These are phyloP conservation scores for Acanthamoeba triangularis DNA, from an alignment of 208 protist genomes.

Conservation along the genomic window DNA sequence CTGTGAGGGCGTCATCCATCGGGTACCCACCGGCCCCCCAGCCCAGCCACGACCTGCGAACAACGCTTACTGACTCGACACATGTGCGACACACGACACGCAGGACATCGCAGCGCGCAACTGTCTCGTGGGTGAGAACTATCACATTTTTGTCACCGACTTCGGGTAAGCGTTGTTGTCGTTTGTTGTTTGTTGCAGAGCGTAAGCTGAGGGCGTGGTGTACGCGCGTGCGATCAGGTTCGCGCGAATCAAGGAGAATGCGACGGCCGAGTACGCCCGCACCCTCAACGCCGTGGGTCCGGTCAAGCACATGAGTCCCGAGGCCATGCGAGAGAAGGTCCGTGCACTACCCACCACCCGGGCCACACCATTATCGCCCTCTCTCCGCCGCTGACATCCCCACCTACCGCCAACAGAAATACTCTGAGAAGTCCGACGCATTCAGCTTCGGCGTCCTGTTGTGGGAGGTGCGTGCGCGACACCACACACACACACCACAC, in stretches of 20 bases:
- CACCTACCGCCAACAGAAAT: no score
- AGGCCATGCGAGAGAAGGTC: slow-evolving; percentile 62
- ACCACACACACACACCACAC: no score
- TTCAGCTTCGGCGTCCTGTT: slow-evolving; percentile 14
- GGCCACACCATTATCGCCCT: no score
- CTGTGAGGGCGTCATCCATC: slow-evolving; percentile 58
- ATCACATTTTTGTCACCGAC: slow-evolving; percentile 50
- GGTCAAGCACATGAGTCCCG: slow-evolving; percentile 65
- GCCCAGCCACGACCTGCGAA: no score
- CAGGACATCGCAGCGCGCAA: slow-evolving; percentile 62
- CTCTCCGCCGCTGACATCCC: no score
- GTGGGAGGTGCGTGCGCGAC: background rate
- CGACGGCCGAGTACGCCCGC: slow-evolving; percentile 59
- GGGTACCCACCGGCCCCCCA: no score
- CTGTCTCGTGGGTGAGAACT: slow-evolving; percentile 63
- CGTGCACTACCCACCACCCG: no score
- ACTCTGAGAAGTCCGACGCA: background rate
- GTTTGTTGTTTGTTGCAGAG: background rate
- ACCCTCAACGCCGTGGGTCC: slow-evolving; percentile 23
- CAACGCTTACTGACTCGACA: no score
- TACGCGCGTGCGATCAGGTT: background rate
- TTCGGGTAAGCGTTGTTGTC: background rate
- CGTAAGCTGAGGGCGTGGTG: no score
- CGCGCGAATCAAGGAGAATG: slow-evolving; percentile 51
- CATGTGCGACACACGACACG: background rate